Percentiles rank a stretch among this genome's conserved stretches.
Evolutionary conservation across 768 basidiomycete species (phyloP).

Genomic region (Suillus hirtellus): DNA sequence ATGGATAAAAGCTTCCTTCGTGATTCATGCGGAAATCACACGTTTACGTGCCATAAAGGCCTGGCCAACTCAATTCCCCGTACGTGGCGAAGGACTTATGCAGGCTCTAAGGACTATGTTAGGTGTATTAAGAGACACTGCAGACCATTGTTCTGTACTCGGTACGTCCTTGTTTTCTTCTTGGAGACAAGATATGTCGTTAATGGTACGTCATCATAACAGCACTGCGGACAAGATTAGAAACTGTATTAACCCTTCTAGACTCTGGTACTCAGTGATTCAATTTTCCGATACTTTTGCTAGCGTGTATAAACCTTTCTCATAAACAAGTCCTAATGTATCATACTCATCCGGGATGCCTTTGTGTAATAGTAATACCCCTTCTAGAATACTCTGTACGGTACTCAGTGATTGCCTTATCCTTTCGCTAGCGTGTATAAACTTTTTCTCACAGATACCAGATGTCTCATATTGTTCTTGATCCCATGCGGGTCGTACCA

Average conservation of each 20-base stretch:
- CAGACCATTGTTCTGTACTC: slow-evolving; percentile 18
- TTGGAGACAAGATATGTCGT: neutral
- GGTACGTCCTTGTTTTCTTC: slow-evolving; percentile 20
- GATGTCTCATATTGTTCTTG: neutral
- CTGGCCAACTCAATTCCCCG: slow-evolving; percentile 3
- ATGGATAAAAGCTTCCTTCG: slow-evolving; percentile 25
- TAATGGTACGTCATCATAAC: neutral
- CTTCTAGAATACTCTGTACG: too few relatives aligned
- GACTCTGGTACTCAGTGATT: neutral
- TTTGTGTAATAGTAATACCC: too few relatives aligned
- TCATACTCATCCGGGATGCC: too few relatives aligned
- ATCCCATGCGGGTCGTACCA: neutral
- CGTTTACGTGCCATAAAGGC: slow-evolving; percentile 17
- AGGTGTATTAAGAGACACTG: slow-evolving; percentile 18
- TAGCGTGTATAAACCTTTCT: neutral
- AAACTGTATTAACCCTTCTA: slow-evolving; percentile 26
- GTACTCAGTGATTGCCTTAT: too few relatives aligned
- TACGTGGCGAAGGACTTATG: slow-evolving; percentile 10
- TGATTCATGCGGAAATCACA: slow-evolving; percentile 23
- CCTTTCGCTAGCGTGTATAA: too few relatives aligned
- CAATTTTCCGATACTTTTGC: neutral
- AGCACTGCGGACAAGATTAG: slow-evolving; percentile 27
- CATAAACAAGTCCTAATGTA: too few relatives aligned
- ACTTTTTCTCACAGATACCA: too few relatives aligned
- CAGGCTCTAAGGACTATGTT: slow-evolving; percentile 20